Evolutionary conservation across 768 basidiomycete genomes (phyloP).

Genomic region (Tulasnella sp.): DNA sequence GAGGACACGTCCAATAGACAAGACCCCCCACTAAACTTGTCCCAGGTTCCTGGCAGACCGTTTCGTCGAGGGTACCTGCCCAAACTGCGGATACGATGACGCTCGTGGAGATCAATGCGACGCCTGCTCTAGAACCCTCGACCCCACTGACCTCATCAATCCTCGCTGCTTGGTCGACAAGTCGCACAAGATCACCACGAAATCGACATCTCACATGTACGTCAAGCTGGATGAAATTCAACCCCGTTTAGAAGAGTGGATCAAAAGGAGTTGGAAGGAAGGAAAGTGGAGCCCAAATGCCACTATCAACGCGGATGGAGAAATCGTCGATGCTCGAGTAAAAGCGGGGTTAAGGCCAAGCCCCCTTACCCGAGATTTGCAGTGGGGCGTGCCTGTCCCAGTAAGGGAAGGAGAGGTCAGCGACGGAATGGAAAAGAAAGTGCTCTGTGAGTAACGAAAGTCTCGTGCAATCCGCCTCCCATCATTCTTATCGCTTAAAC

Average conservation of each 20-base stretch:
- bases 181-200: slow-evolving; percentile 65
- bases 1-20: not conserved
- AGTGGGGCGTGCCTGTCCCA: slow-evolving; percentile 95
- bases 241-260: slow-evolving; percentile 77
- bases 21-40: not conserved
- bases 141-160: slow-evolving; percentile 86
- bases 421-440: slow-evolving; percentile 84
- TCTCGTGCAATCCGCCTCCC: not conserved
- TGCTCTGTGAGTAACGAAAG: slow-evolving; percentile 69
- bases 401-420: slow-evolving; percentile 60
- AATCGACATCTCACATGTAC: slow-evolving; percentile 85
- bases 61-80: slow-evolving; percentile 96
- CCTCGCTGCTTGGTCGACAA: slow-evolving; percentile 89
- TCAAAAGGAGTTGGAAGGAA: slow-evolving; percentile 63
- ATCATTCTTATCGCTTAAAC: slow-evolving; percentile 12
- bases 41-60: slow-evolving; percentile 88
- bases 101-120: slow-evolving; percentile 99
- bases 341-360: slow-evolving; percentile 79
- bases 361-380: slow-evolving; percentile 86
- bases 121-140: slow-evolving; percentile 81
- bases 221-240: slow-evolving; percentile 79
- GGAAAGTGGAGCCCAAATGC: slow-evolving; percentile 93
- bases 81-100: slow-evolving; percentile 85
- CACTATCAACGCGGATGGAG: slow-evolving; percentile 80
- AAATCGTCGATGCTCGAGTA: slow-evolving; percentile 81